These are phyloP conservation scores for Amylostereum chailletii DNA, from an alignment of 1,284 basidiomycete genomes.

Conservation along the genomic window DNA sequence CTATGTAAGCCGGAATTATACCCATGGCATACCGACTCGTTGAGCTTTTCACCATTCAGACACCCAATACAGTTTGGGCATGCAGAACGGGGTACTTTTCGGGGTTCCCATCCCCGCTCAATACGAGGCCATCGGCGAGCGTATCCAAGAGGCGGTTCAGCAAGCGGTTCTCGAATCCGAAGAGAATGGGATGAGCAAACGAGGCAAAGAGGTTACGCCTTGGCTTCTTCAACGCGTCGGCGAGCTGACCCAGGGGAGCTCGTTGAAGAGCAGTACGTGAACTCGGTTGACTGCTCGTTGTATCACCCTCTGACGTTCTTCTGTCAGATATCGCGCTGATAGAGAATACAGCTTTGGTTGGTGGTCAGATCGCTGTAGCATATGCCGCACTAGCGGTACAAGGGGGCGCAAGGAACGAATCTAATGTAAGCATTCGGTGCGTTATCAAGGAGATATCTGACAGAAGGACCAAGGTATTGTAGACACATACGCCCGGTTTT, in stretches of 20 bases:
- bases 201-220: constrained; percentile 91
- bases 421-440: constrained; percentile 24
- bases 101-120: constrained; percentile 86
- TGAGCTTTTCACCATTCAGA: constrained; percentile 27
- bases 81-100: constrained; percentile 73
- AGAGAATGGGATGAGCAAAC: constrained; percentile 70
- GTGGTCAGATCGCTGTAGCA: constrained; percentile 74
- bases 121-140: constrained; percentile 57
- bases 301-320: neutral
- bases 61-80: constrained; percentile 50
- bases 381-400: constrained; percentile 46
- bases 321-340: constrained; percentile 78
- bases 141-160: constrained; percentile 78
- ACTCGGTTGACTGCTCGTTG: neutral
- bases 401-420: constrained; percentile 5
- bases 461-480: no score
- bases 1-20: constrained; percentile 42
- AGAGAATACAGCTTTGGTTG: constrained; percentile 84
- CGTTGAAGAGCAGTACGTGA: constrained; percentile 61
- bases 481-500: no score
- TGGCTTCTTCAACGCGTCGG: constrained; percentile 86
- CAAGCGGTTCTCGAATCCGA: constrained; percentile 82
- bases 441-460: no score
- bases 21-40: no score
- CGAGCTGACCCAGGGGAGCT: constrained; percentile 73